Evolutionary conservation across 352 stramenopile species (phyloP).

Genomic region (Globisporangium splendens): DNA sequence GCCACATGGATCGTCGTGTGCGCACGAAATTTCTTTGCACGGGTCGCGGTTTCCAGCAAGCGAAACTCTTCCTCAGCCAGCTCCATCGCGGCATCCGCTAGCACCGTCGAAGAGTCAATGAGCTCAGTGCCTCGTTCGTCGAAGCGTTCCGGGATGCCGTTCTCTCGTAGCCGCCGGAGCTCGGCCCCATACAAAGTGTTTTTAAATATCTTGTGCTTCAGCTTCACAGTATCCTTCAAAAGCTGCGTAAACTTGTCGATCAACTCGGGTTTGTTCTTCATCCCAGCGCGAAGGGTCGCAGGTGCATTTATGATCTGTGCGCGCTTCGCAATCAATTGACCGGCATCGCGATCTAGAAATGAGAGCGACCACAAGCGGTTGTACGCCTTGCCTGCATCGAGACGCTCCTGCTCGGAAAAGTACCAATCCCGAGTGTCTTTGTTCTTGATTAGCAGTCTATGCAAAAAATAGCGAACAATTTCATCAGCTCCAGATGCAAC

Average conservation of each 20-base stretch:
- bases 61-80: constrained; percentile 80
- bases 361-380: constrained; percentile 73
- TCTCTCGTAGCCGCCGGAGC: constrained; percentile 45
- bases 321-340: constrained; percentile 73
- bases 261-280: constrained; percentile 79
- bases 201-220: constrained; percentile 89
- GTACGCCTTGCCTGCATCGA: constrained; percentile 78
- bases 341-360: constrained; percentile 70
- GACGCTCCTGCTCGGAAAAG: constrained; percentile 71
- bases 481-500: background rate
- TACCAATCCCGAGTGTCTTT: constrained; percentile 87
- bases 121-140: constrained; percentile 62
- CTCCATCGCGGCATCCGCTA: constrained; percentile 70
- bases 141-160: constrained; percentile 70
- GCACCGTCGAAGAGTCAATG: constrained; percentile 47
- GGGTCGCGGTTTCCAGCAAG: constrained; percentile 52
- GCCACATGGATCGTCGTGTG: constrained; percentile 61
- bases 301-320: constrained; percentile 72
- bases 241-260: constrained; percentile 86
- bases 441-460: constrained; percentile 81
- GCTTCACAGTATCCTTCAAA: constrained; percentile 83
- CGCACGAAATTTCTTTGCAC: constrained; percentile 80
- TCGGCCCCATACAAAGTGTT: constrained; percentile 57
- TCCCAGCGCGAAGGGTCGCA: constrained; percentile 44
- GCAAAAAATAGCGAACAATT: background rate